Evolutionary conservation across 257 asterid species (phyloP).

Genomic region (Rhazya stricta): DNA sequence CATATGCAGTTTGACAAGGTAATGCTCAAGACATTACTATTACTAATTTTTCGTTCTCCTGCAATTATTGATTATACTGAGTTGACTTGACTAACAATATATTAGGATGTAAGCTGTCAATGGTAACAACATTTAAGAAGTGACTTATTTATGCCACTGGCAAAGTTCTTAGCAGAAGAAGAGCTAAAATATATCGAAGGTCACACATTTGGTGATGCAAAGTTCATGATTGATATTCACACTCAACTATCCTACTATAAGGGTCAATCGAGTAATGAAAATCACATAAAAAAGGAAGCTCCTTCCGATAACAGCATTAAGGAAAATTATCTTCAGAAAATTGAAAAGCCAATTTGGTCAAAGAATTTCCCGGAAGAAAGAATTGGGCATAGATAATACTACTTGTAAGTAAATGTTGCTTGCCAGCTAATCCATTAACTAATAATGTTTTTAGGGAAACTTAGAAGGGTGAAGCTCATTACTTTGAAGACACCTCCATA

Average conservation of each 20-base stretch:
- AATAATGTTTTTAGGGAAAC: not conserved
- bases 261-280: not conserved
- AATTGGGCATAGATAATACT: not conserved
- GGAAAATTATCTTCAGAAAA: not conserved
- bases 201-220: not conserved
- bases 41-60: not conserved
- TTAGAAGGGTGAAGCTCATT: slow-evolving; percentile 23
- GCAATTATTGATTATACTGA: too few species aligned
- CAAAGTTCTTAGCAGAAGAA: not conserved
- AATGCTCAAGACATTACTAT: not conserved
- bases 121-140: not conserved
- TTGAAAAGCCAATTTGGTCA: not conserved
- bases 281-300: not conserved
- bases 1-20: too few species aligned
- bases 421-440: not conserved
- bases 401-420: not conserved
- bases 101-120: too few species aligned
- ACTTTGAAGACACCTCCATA: slow-evolving; percentile 87
- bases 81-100: not conserved
- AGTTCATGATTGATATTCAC: not conserved
- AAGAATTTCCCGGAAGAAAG: not conserved
- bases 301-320: not conserved
- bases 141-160: not conserved
- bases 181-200: not conserved
- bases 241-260: not conserved